These are phyloP conservation scores for Annulohypoxylon bovei DNA, from an alignment of 495 filamentous ascomycete genomes.

Conservation along the genomic window DNA sequence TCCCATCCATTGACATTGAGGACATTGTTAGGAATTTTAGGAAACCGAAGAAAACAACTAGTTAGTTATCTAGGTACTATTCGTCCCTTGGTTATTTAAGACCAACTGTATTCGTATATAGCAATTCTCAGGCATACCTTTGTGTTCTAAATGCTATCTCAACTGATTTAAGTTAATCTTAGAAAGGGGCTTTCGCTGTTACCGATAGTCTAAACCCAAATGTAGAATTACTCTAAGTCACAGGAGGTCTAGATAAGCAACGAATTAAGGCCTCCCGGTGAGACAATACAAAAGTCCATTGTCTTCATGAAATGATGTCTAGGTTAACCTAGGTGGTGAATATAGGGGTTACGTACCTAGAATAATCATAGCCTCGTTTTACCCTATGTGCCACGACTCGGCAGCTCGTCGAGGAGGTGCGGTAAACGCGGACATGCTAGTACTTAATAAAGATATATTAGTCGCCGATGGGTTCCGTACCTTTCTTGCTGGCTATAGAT, in stretches of 20 bases:
- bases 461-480: slow-evolving; percentile 1
- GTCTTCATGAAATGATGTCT: background rate
- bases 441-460: background rate
- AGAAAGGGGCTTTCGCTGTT: too few species aligned
- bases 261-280: background rate
- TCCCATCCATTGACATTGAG: too few species aligned
- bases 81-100: background rate
- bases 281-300: background rate
- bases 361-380: background rate
- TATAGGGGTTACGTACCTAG: background rate
- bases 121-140: background rate
- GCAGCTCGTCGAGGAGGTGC: background rate
- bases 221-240: background rate
- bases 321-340: background rate
- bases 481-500: background rate
- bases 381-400: background rate
- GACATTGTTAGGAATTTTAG: too few species aligned
- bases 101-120: too few species aligned
- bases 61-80: background rate
- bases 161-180: background rate
- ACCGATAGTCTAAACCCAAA: background rate
- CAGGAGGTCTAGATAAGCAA: background rate
- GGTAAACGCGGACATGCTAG: background rate
- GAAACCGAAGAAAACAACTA: background rate
- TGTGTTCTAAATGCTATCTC: background rate